Conservation (phyloP, 805 yeast species). For the Komagataella phaffii region DNA sequence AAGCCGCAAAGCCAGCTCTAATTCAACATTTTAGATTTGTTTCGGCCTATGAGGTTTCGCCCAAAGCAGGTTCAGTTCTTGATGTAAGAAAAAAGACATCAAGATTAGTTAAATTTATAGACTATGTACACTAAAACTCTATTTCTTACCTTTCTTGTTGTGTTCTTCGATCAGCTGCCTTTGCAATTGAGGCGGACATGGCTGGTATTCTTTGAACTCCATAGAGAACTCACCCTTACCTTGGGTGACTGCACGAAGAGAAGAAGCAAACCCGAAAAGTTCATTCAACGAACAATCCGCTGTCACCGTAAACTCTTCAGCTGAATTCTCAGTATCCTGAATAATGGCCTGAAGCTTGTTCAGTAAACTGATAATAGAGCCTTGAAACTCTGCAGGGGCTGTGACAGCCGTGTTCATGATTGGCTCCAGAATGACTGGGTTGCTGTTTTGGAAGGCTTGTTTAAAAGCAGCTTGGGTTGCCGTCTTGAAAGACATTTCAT, state of each 20-base stretch:
- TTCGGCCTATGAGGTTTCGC: no score
- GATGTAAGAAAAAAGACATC: background rate
- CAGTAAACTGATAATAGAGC: constrained; percentile 77
- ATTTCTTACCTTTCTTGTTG: constrained; percentile 36
- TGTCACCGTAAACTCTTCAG: constrained; percentile 84
- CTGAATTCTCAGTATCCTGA: constrained; percentile 84
- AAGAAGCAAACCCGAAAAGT: constrained; percentile 93
- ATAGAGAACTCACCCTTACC: constrained; percentile 97
- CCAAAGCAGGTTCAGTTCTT: background rate
- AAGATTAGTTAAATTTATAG: background rate
- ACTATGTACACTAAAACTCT: constrained; percentile 17
- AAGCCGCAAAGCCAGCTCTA: no score
- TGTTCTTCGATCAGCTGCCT: constrained; percentile 79
- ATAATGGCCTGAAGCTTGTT: constrained; percentile 90
- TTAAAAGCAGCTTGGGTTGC: constrained; percentile 89
- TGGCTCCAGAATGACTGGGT: constrained; percentile 89
- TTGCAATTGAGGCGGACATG: constrained; percentile 84
- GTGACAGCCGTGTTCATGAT: constrained; percentile 88
- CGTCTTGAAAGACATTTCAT: constrained; percentile 87
- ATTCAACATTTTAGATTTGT: no score
- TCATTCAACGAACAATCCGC: constrained; percentile 96
- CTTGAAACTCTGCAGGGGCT: constrained; percentile 96
- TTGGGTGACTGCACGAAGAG: constrained; percentile 91
- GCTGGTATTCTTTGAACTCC: constrained; percentile 88
- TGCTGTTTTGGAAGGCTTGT: constrained; percentile 73